phyloP scores from a whole-genome alignment of 441 rosid species.

The Adansonia gregorii region DNA sequence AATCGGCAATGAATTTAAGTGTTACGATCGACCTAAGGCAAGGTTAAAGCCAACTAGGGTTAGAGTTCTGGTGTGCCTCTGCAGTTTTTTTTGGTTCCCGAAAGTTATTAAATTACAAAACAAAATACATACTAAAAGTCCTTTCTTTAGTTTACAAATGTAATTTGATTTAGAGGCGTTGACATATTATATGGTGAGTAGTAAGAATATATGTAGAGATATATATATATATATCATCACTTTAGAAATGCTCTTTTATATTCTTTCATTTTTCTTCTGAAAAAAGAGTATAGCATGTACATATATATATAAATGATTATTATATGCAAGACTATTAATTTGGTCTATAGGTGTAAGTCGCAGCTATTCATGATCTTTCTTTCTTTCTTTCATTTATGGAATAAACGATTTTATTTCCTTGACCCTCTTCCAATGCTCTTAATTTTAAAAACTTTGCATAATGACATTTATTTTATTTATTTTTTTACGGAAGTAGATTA shows the following conservation, averaged over 20 bases:
- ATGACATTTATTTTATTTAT: not conserved
- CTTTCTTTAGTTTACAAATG: too few relatives aligned
- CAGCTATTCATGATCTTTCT: constrained; percentile 3
- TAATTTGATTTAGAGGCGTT: too few relatives aligned
- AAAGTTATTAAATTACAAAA: too few relatives aligned
- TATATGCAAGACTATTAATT: not conserved
- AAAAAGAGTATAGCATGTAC: not conserved
- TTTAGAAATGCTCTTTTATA: not conserved
- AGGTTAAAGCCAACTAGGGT: too few relatives aligned
- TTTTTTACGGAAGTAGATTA: not conserved
- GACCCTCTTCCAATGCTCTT: constrained; percentile 15
- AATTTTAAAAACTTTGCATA: not conserved
- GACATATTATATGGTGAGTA: not conserved
- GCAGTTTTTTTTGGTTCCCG: too few relatives aligned
- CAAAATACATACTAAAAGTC: too few relatives aligned
- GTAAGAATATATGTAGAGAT: not conserved
- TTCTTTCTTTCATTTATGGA: not conserved
- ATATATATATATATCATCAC: too few relatives aligned
- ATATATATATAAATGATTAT: not conserved
- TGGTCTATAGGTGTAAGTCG: not conserved
- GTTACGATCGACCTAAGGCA: too few relatives aligned
- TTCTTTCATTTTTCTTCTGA: not conserved
- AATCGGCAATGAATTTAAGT: too few relatives aligned
- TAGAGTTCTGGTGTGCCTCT: too few relatives aligned
- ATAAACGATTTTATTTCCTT: not conserved